phyloP scores from a whole-genome alignment of 129 eudicot genomes.

The Dittrichia graveolens region DNA sequence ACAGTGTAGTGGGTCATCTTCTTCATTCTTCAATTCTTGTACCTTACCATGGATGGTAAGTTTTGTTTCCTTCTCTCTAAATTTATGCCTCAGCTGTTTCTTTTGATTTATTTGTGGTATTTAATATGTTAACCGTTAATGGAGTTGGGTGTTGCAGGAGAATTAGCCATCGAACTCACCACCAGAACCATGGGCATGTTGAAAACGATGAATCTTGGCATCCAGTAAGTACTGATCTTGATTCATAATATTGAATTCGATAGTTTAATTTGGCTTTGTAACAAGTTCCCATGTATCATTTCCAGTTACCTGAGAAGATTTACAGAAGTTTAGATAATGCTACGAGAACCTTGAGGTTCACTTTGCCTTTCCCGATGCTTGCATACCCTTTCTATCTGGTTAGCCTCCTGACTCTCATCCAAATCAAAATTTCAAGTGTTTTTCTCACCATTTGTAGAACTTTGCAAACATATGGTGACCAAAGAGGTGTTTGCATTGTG shows the following conservation, averaged over 20 bases:
- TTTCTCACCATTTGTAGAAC: neutral
- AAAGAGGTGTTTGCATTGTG: neutral
- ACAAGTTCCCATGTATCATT: neutral
- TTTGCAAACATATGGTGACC: neutral
- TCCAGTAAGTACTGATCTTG: slow-evolving; percentile 61
- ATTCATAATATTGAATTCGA: neutral
- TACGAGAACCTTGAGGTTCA: slow-evolving; percentile 65
- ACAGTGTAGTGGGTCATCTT: slow-evolving; percentile 86
- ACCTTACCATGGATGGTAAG: slow-evolving; percentile 98
- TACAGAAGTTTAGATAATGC: slow-evolving; percentile 55
- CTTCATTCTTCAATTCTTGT: slow-evolving; percentile 96
- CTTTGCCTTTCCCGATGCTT: slow-evolving; percentile 86
- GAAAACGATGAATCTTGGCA: slow-evolving; percentile 99
- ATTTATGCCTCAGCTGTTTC: neutral
- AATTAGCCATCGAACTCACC: slow-evolving; percentile 97
- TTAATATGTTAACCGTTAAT: neutral
- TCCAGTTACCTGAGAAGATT: slow-evolving; percentile 74
- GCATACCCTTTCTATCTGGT: slow-evolving; percentile 98
- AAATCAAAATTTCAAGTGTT: slow-evolving; percentile 6
- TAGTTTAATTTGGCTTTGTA: neutral
- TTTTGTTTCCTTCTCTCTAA: slow-evolving; percentile 4
- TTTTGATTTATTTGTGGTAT: neutral
- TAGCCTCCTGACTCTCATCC: slow-evolving; percentile 38
- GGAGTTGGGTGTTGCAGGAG: slow-evolving; percentile 63
- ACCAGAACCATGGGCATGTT: slow-evolving; percentile 97